A percentile compares a stretch with the other conserved stretches of the same genome.
Evolutionary conservation across 108 stramenopile species (phyloP).

Genomic region (Pseudonitzschia pungens): DNA sequence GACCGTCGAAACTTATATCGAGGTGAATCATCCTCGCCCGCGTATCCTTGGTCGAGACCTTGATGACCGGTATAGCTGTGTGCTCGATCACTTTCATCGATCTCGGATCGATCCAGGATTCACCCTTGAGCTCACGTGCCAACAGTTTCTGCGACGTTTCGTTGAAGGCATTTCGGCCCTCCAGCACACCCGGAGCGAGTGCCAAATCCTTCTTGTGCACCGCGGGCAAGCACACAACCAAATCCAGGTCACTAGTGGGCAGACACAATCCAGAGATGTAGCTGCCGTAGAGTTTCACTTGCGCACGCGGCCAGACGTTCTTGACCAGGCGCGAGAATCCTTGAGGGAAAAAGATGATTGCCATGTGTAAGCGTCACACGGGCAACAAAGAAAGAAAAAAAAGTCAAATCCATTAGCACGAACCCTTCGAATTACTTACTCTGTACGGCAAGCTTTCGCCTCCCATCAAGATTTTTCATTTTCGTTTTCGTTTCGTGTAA

Average conservation of each 20-base stretch:
- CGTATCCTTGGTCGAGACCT: constrained; percentile 83
- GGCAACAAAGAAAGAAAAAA: too few species aligned
- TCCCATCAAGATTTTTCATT: constrained; percentile 55
- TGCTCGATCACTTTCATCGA: constrained; percentile 84
- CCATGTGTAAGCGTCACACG: background rate
- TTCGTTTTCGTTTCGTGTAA: constrained; percentile 45
- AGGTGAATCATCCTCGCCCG: constrained; percentile 65
- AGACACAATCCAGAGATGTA: constrained; percentile 85
- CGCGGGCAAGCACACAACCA: constrained; percentile 91
- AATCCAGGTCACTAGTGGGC: constrained; percentile 91
- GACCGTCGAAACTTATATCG: constrained; percentile 82
- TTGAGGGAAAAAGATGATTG: background rate
- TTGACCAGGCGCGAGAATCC: constrained; percentile 61
- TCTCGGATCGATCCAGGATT: constrained; percentile 83
- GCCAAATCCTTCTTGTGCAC: constrained; percentile 92
- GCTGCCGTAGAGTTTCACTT: constrained; percentile 84
- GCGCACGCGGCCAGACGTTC: constrained; percentile 81
- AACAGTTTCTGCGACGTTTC: constrained; percentile 89
- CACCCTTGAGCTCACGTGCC: constrained; percentile 85
- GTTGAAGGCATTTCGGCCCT: constrained; percentile 94
- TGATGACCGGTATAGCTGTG: constrained; percentile 82
- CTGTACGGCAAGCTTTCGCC: constrained; percentile 50
- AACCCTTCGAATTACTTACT: constrained; percentile 11
- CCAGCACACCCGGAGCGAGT: constrained; percentile 86
- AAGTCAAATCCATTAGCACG: background rate